Base-by-base conservation (phyloP, 768 basidiomycete species). In the Melanogaster broomeanus region DNA sequence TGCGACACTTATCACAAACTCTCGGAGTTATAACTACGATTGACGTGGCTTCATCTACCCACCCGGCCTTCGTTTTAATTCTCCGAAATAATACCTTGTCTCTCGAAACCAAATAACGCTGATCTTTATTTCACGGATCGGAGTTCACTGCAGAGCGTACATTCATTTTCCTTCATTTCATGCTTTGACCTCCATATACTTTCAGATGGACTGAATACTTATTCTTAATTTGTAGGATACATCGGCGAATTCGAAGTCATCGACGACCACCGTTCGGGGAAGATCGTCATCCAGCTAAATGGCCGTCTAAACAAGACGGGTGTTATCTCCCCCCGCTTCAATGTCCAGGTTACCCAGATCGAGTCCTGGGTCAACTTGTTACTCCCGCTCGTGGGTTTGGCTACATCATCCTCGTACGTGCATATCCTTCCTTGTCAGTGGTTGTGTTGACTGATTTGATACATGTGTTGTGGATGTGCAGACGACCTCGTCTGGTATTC, bases 251-350 rank as follows among this genome's bases (percentile, higher is more conserved):
- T 97, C 66, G 95, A 97, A 73, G 90, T 97, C 74, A 88, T 98
- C 69, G 97, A 99, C 66, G 97, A 99, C 78, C 97, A 98, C 74
- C 94, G 96, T 54, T 87, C 93, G 6, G 93, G 93, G 65, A 99
- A 98, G 77, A 93, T 99, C 60, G 95, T 99, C 65, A 83, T 98
- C 63, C 95, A 99, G 76, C 86, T 99, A 51, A 99, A 97, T 67
- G 97, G 97, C 41, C 90, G 93, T 54, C 83, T 99, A 63, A 99
- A 99, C 83, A 99, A 99, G 79, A 89, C 88, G n/a, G 97, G 96
- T 62, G 96, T 99, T 69, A 98, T 98, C 75, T 98, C 95, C n/a
- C 95, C 96, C 40, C 90, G 97, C 48, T 98, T 92, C 84, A 98
- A 98, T 76, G 84, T 98, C 62, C 90, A 94, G 70, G 87, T 90